Evolutionary conservation across 2,329 filamentous ascomycete species (phyloP).

Genomic region (Chrysoporthe deuterocubensis): DNA sequence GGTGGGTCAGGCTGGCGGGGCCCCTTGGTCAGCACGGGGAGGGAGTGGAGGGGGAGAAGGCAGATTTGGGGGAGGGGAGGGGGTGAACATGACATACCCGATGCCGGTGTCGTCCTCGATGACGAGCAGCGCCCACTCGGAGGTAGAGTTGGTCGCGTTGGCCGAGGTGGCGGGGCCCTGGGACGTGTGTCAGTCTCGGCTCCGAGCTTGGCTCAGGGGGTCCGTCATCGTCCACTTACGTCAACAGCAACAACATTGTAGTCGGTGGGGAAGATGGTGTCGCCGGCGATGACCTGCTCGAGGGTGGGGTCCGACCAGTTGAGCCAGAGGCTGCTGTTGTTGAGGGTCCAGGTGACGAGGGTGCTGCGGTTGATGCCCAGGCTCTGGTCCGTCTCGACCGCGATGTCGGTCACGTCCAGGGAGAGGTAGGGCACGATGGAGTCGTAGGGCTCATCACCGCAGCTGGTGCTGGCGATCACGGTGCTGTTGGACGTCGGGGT

Average conservation of each 20-base stretch:
- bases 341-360: conserved; percentile 35
- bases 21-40: neutral
- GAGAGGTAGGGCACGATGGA: conserved; percentile 35
- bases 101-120: conserved; percentile 34
- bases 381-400: conserved; percentile 19
- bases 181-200: neutral
- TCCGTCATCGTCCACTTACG: conserved; percentile 15
- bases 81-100: conserved; percentile 9
- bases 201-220: neutral
- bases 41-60: neutral
- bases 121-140: conserved; percentile 37
- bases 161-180: conserved; percentile 21
- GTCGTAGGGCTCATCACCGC: conserved; percentile 34
- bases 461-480: conserved; percentile 25
- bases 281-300: conserved; percentile 16
- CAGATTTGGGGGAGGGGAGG: neutral
- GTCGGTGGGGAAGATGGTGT: conserved; percentile 25
- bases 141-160: conserved; percentile 19
- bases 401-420: conserved; percentile 30
- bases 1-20: conserved; percentile 39
- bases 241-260: conserved; percentile 30
- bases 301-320: conserved; percentile 34
- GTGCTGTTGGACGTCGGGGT: conserved; percentile 25
- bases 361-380: conserved; percentile 15
- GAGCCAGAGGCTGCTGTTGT: conserved; percentile 30